Percentiles rank a stretch among this genome's conserved stretches.
phyloP scores from a whole-genome alignment of 108 stramenopile species.

The Discostella stelligeroides region DNA sequence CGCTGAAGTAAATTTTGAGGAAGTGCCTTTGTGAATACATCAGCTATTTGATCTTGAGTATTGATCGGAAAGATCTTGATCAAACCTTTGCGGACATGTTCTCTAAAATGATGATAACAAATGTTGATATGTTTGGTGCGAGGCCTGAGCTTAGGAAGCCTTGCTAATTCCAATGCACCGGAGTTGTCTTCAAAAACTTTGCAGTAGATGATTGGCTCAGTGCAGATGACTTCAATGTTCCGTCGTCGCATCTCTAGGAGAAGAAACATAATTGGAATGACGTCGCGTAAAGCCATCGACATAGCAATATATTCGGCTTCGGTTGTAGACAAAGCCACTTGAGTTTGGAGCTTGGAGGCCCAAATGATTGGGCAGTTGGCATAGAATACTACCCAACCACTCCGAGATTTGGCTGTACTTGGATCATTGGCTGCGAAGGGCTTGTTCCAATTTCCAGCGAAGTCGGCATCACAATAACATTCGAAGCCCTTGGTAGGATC shows the following conservation, averaged over 20 bases:
- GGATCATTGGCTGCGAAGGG: conserved; percentile 7
- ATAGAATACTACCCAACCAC: too few relatives aligned
- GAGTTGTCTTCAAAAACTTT: conserved; percentile 51
- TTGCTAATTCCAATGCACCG: too few relatives aligned
- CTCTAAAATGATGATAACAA: too few relatives aligned
- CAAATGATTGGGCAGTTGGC: too few relatives aligned
- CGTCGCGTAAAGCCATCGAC: too few relatives aligned
- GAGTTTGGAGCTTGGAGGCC: too few relatives aligned
- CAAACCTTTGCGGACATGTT: conserved; percentile 31
- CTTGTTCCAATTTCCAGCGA: conserved; percentile 34
- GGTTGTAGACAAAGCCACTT: too few relatives aligned
- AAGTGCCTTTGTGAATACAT: conserved; percentile 14
- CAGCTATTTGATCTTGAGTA: conserved; percentile 24
- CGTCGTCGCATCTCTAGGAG: conserved; percentile 15
- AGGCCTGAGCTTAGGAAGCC: conserved; percentile 19
- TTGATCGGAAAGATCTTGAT: conserved; percentile 37
- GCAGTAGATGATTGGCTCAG: conserved; percentile 19
- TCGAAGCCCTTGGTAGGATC: too few relatives aligned
- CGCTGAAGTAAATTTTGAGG: conserved; percentile 10
- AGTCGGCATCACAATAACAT: conserved; percentile 52
- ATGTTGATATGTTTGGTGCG: conserved; percentile 38
- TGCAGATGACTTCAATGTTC: too few relatives aligned
- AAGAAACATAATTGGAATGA: too few relatives aligned
- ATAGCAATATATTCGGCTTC: too few relatives aligned
- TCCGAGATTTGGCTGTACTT: too few relatives aligned